These are phyloP conservation scores for Waltiozyma sp. DNA, from an alignment of 1,139 yeast species.

Conservation along the genomic window DNA sequence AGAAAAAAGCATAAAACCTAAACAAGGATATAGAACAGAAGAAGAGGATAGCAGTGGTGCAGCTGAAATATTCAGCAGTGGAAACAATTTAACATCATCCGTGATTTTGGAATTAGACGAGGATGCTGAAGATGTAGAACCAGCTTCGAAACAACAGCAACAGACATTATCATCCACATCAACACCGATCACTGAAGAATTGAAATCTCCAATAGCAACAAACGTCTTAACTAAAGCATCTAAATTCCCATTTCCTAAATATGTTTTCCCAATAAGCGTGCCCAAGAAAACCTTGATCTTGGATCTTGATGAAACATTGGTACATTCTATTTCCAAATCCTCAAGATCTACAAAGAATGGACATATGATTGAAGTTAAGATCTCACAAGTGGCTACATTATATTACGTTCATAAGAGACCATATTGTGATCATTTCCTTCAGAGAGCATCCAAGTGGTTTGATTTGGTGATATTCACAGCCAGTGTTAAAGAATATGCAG, in stretches of 20 bases:
- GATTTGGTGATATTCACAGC: slow-evolving; percentile 88
- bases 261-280: slow-evolving; percentile 35
- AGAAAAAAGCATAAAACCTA: not conserved
- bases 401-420: slow-evolving; percentile 92
- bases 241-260: slow-evolving; percentile 19
- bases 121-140: slow-evolving; percentile 12
- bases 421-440: slow-evolving; percentile 72
- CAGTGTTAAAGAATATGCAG: slow-evolving; percentile 89
- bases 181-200: slow-evolving; percentile 3
- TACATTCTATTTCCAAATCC: slow-evolving; percentile 77
- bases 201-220: slow-evolving; percentile 40
- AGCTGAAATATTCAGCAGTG: not conserved
- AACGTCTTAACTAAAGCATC: slow-evolving; percentile 7
- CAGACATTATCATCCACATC: slow-evolving; percentile 24
- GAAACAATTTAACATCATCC: slow-evolving; percentile 1
- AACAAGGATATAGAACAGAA: not conserved
- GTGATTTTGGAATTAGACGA: slow-evolving; percentile 17
- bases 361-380: slow-evolving; percentile 78
- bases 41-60: slow-evolving; percentile 1
- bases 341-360: slow-evolving; percentile 37
- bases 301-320: slow-evolving; percentile 88
- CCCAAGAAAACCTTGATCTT: slow-evolving; percentile 62
- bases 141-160: slow-evolving; percentile 7
- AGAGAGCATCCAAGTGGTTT: slow-evolving; percentile 78
- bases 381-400: slow-evolving; percentile 54